Conservation (phyloP, 345 rosid species). For the Erucastrum elatum region DNA sequence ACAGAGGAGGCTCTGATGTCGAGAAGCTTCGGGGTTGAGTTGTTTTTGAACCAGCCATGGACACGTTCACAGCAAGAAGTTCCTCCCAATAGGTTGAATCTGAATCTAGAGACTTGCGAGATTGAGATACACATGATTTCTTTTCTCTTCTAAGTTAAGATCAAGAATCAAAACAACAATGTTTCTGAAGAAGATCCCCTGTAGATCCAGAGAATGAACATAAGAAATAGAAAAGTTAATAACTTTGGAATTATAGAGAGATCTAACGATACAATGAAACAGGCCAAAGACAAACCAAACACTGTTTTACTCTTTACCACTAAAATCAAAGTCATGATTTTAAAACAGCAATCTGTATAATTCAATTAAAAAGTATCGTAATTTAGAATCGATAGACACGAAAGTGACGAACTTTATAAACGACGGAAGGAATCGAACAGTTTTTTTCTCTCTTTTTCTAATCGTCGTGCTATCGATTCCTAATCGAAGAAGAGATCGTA, state of each 20-base stretch:
- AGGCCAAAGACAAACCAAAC: neutral
- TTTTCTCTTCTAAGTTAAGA: conserved; percentile 4
- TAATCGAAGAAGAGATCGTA: neutral
- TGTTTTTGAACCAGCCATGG: conserved; percentile 34
- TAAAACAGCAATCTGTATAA: neutral
- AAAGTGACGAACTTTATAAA: neutral
- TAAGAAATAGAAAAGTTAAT: neutral
- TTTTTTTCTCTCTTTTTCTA: neutral
- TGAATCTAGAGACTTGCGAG: conserved; percentile 59
- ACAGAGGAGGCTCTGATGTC: conserved; percentile 46
- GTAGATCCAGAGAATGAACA: conserved; percentile 19
- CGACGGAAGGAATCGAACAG: neutral
- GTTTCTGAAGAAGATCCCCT: conserved; percentile 30
- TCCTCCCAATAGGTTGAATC: conserved; percentile 44
- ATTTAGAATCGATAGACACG: neutral
- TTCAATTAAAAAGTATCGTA: neutral
- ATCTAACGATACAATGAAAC: neutral
- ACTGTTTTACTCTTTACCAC: too few relatives aligned
- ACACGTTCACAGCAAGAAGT: conserved; percentile 49
- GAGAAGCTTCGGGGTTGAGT: conserved; percentile 41
- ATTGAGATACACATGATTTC: conserved; percentile 58
- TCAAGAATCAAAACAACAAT: conserved; percentile 44
- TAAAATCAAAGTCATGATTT: neutral
- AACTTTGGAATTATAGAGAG: neutral
- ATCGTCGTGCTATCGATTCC: neutral